Percentiles rank a stretch among this genome's conserved stretches.
phyloP scores from a whole-genome alignment of 352 stramenopile genomes.

The Elongisporangium undulatum region DNA sequence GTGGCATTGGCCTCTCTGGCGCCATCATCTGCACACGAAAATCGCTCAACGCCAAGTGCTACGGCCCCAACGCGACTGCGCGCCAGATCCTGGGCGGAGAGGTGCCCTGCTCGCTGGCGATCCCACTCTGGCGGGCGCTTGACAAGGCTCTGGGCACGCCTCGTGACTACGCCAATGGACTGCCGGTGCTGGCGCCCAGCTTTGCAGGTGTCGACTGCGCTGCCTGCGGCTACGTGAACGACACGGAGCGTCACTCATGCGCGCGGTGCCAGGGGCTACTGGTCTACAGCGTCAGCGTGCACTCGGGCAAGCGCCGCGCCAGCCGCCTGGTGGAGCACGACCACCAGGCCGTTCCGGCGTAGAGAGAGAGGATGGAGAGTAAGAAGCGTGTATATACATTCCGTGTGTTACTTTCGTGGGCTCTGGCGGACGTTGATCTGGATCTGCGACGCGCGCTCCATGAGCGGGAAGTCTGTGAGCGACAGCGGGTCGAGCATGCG shows the following conservation, averaged over 20 bases:
- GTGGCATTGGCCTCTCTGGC: conserved; percentile 61
- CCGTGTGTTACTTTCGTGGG: background rate
- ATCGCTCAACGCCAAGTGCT: conserved; percentile 70
- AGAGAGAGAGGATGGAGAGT: background rate
- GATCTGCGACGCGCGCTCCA: conserved; percentile 27
- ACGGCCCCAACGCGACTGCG: conserved; percentile 52
- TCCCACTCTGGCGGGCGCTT: conserved; percentile 61
- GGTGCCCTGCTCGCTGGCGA: conserved; percentile 51
- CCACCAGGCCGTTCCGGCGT: background rate
- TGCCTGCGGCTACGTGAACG: conserved; percentile 46
- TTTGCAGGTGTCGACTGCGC: conserved; percentile 48
- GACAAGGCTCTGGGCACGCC: conserved; percentile 54
- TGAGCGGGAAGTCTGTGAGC: conserved; percentile 49
- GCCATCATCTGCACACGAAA: conserved; percentile 73
- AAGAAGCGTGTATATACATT: background rate
- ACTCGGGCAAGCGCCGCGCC: conserved; percentile 58
- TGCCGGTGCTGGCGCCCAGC: conserved; percentile 43
- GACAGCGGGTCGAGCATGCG: conserved; percentile 60
- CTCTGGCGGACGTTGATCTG: conserved; percentile 34
- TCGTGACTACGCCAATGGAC: conserved; percentile 60
- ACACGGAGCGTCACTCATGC: conserved; percentile 37
- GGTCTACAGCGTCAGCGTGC: conserved; percentile 68
- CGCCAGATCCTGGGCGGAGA: conserved; percentile 67
- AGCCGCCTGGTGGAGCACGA: conserved; percentile 32
- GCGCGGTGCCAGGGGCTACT: conserved; percentile 53